phyloP scores from a whole-genome alignment of 345 rosid species.

The Limnanthes douglasii region DNA sequence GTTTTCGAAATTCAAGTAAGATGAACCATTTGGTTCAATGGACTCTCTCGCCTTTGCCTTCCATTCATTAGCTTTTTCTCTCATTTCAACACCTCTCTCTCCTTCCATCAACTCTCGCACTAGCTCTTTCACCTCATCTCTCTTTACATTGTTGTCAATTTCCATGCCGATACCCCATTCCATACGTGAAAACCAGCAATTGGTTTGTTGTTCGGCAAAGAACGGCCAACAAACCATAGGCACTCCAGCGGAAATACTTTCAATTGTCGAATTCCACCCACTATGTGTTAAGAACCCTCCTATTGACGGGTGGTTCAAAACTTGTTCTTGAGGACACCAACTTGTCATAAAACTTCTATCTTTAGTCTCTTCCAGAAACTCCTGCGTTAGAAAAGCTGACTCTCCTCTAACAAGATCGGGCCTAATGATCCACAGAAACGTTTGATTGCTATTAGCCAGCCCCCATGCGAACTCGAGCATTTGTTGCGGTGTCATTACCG shows the following conservation, averaged over 20 bases:
- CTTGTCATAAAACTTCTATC: conserved; percentile 18
- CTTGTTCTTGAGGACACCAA: conserved; percentile 12
- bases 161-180: conserved; percentile 12
- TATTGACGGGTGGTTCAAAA: conserved; percentile 10
- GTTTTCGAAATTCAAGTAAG: conserved; percentile 5
- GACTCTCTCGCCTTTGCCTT: conserved; percentile 11
- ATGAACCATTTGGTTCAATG: conserved; percentile 2
- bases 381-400: conserved; percentile 20
- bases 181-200: conserved; percentile 8
- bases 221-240: conserved; percentile 14
- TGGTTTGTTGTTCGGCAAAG: conserved; percentile 6
- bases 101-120: conserved; percentile 1
- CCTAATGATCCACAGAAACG: conserved; percentile 38
- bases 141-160: conserved; percentile 9
- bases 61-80: conserved; percentile 6
- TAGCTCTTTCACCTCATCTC: conserved; percentile 4
- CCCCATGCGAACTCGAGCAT: conserved; percentile 31
- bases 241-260: conserved; percentile 12
- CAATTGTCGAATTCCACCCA: conserved; percentile 17
- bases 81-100: conserved; percentile 8
- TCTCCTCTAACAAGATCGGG: conserved; percentile 28
- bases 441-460: conserved; percentile 28
- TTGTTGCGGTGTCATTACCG: conserved; percentile 12
- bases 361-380: conserved; percentile 18
- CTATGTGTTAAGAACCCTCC: conserved; percentile 14